Evolutionary conservation across 2,329 filamentous ascomycete species (phyloP), one percentile per base, ranked within the genome.

Genomic region (Metarhizium sp.): DNA sequence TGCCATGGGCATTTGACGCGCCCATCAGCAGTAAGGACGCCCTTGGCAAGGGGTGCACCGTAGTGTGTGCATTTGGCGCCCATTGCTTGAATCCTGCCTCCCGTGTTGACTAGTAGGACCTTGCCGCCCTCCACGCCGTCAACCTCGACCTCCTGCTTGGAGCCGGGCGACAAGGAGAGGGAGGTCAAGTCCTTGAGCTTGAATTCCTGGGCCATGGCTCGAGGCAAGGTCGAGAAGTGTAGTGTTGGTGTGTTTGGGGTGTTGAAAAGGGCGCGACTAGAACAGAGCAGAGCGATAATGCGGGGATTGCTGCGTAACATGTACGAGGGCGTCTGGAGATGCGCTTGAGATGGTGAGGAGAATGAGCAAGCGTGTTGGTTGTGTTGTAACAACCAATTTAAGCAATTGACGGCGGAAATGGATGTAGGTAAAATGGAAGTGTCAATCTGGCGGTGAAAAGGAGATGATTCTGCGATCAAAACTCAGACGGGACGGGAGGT

Each of bases 1-100:
- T 97, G 92, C 94, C 94, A 97, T 3, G 92, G 91, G 69, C 94
- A 99, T 6, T 90, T 96, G 59, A 99, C 72, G 52, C 90, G 81
- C 5, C 94, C 94, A 62, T 88, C 85, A 2, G 83, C 82, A 7
- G 89, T 89, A 59, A 99, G 73, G 7, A 97, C 85, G 54, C 94
- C 94, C 62, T 92, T 90, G 53, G 85, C 83, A 60, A 99, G 74
- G 14, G 94, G 94, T 45, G 92, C 94, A 38, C 94, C 92, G 68
- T 95, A 97, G 73, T 97, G 92, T 10, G 84, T 88, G 69, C 94
- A 99, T 62, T 87, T 94, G 43, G 90, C 76, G 40, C 88, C 91
- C 40, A 95, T 71, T 34, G 92, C 94, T 67, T 92, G 86, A 16
- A 92, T 75, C 62, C 87, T 82, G 62, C 86, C 87, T 54, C 84